Conservation (phyloP, 2,329 filamentous ascomycete species). For the Xylariales sp. region DNA sequence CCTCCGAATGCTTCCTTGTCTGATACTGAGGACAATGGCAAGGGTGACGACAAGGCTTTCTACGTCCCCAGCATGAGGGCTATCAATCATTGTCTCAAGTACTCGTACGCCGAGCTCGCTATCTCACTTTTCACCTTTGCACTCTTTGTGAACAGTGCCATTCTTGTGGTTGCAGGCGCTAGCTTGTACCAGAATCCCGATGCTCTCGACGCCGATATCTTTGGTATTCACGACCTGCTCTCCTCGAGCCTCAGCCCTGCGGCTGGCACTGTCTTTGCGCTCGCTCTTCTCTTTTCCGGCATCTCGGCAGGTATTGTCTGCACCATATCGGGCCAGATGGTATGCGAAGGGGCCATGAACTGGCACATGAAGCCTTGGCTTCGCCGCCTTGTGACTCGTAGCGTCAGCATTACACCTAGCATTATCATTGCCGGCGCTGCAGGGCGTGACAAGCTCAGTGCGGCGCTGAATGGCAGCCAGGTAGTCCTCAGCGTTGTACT, state of each 20-base stretch:
- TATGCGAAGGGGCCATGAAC: constrained; percentile 74
- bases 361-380: constrained; percentile 76
- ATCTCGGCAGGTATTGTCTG: constrained; percentile 81
- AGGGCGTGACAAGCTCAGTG: constrained; percentile 64
- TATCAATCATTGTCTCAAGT: constrained; percentile 70
- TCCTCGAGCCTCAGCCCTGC: constrained; percentile 63
- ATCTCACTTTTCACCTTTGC: constrained; percentile 78
- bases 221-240: constrained; percentile 74
- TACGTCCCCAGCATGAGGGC: constrained; percentile 70
- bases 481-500: constrained; percentile 75
- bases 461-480: constrained; percentile 71
- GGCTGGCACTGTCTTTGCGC: constrained; percentile 78
- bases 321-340: constrained; percentile 87
- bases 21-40: constrained; percentile 18
- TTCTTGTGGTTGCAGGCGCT: constrained; percentile 76
- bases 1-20: constrained; percentile 26
- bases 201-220: constrained; percentile 70
- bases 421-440: constrained; percentile 81
- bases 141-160: constrained; percentile 78
- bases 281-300: constrained; percentile 76
- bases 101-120: constrained; percentile 66
- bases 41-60: constrained; percentile 38
- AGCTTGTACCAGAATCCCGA: constrained; percentile 61
- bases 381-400: constrained; percentile 70
- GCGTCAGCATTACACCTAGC: constrained; percentile 74